A percentile compares a stretch with the other conserved stretches of the same genome.
Conservation (phyloP, 2,329 filamentous ascomycete species). For the Colletotrichum chrysophilum region DNA sequence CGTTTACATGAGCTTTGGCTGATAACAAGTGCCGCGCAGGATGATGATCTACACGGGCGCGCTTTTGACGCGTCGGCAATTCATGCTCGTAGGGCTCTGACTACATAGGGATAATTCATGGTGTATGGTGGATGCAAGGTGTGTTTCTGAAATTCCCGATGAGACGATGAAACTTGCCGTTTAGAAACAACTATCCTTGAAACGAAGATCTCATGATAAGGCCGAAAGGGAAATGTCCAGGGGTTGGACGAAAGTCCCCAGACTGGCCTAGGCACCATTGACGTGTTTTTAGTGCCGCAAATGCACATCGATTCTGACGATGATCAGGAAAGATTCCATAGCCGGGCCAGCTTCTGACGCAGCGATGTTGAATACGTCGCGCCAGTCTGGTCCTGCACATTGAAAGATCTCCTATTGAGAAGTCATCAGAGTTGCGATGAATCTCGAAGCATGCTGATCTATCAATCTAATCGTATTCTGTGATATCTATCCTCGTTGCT, state of each 20-base stretch:
- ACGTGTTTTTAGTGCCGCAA: neutral
- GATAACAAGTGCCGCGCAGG: neutral
- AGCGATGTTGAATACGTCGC: neutral
- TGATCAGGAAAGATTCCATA: neutral
- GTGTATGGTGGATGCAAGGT: neutral
- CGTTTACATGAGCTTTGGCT: neutral
- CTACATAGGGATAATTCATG: no score
- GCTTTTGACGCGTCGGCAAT: neutral
- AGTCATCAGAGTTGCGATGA: neutral
- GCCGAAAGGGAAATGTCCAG: neutral
- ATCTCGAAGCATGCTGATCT: neutral
- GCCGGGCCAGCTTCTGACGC: fast-evolving
- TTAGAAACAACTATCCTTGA: neutral
- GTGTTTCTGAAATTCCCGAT: neutral
- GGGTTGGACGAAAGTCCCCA: fast-evolving
- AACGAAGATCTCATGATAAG: neutral
- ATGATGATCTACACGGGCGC: neutral
- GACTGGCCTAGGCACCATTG: neutral
- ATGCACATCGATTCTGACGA: neutral
- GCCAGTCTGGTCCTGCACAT: neutral
- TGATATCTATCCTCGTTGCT: neutral
- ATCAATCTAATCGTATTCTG: fast-evolving
- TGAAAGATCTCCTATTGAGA: fast-evolving
- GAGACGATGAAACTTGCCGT: neutral
- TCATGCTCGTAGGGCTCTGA: neutral